Conservation (phyloP, 2,329 filamentous ascomycete genomes). For the Calonectria crousiana region DNA sequence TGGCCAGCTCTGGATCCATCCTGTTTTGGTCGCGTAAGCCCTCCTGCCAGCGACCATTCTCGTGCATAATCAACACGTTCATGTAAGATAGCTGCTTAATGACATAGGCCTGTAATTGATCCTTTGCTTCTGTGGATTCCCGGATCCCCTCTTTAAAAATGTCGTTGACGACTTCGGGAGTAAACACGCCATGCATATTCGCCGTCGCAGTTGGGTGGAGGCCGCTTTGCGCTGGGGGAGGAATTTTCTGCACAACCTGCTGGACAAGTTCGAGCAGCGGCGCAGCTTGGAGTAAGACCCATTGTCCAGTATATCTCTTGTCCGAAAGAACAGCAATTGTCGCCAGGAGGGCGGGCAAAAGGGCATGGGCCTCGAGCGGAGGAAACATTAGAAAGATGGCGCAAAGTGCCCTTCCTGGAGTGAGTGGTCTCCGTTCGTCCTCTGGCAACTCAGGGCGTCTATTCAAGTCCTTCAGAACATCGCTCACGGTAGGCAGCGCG, state of each 20-base stretch:
- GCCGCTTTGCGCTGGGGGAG: background rate
- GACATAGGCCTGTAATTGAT: slow-evolving; percentile 38
- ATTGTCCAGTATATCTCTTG: slow-evolving; percentile 26
- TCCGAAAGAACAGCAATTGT: slow-evolving; percentile 50
- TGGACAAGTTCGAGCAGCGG: slow-evolving; percentile 47
- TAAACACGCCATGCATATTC: slow-evolving; percentile 25
- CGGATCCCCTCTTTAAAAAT: slow-evolving; percentile 31
- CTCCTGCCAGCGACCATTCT: slow-evolving; percentile 39
- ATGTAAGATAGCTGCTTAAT: slow-evolving; percentile 45
- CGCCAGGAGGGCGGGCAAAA: slow-evolving; percentile 49
- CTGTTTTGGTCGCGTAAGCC: slow-evolving; percentile 3
- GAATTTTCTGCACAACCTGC: slow-evolving; percentile 31
- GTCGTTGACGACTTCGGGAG: slow-evolving; percentile 32
- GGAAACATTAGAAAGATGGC: slow-evolving; percentile 49
- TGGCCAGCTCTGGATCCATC: slow-evolving; percentile 17
- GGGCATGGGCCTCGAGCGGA: slow-evolving; percentile 36
- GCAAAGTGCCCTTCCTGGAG: slow-evolving; percentile 40
- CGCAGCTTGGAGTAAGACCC: slow-evolving; percentile 34
- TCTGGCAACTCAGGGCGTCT: slow-evolving; percentile 9
- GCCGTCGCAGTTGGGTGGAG: background rate
- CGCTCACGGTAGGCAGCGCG: slow-evolving; percentile 45
- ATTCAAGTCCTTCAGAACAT: slow-evolving; percentile 41
- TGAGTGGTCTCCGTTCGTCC: slow-evolving; percentile 16
- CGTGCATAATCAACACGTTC: slow-evolving; percentile 37
- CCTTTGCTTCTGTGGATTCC: slow-evolving; percentile 33